These are phyloP conservation scores for Forsythia viridissima DNA, from an alignment of 257 asterid genomes.

Conservation along the genomic window DNA sequence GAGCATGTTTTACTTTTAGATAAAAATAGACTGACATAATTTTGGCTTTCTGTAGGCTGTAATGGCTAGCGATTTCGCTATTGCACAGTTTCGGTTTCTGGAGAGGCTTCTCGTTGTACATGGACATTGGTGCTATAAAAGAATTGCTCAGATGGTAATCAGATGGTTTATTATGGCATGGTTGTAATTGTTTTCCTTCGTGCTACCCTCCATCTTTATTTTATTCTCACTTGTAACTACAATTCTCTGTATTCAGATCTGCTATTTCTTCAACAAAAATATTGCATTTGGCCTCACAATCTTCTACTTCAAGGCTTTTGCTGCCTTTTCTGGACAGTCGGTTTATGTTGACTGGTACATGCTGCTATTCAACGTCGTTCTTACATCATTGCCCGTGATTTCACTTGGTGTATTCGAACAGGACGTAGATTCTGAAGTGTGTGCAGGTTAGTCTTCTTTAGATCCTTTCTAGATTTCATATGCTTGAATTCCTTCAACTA, in stretches of 20 bases:
- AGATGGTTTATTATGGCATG: background rate
- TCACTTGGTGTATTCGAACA: constrained; percentile 97
- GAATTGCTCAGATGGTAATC: constrained; percentile 98
- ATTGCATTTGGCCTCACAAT: constrained; percentile 97
- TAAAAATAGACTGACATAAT: constrained; percentile 35
- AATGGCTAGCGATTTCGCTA: constrained; percentile 98
- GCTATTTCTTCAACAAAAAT: constrained; percentile 98
- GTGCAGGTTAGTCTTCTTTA: constrained; percentile 72
- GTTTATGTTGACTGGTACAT: constrained; percentile 90
- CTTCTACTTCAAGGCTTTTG: constrained; percentile 93
- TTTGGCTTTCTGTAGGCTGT: constrained; percentile 80
- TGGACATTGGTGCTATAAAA: constrained; percentile 99
- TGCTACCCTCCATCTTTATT: background rate
- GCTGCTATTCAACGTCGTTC: constrained; percentile 90
- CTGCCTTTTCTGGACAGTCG: constrained; percentile 96
- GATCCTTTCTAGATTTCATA: background rate
- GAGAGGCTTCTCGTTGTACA: constrained; percentile 97
- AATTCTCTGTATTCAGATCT: constrained; percentile 59
- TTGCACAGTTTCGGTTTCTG: constrained; percentile 91
- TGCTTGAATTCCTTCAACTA: background rate
- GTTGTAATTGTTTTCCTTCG: background rate
- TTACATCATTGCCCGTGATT: constrained; percentile 94
- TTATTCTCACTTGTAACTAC: constrained; percentile 15
- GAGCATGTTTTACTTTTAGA: constrained; percentile 18
- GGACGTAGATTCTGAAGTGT: constrained; percentile 93